Evolutionary conservation across 2,329 filamentous ascomycete genomes (phyloP), one percentile per base, ranked within the genome.

Genomic region (Nemania sp.): DNA sequence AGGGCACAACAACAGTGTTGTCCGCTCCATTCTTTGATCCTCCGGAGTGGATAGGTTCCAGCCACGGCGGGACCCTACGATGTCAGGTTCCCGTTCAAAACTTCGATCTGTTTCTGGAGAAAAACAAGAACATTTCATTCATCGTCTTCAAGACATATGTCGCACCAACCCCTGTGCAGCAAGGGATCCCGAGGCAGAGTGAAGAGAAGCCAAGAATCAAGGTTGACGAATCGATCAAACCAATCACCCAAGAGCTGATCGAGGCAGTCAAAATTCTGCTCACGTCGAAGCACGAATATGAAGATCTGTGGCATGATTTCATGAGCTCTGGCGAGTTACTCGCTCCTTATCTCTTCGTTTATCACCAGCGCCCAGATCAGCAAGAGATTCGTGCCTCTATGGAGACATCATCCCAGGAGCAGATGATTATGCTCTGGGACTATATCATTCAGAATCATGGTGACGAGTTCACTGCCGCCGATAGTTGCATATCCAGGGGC

Each of bases 111-210:
- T 50, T 26, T 19, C 30, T 50, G 17, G 40, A 50, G 15, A 23
- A 36, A 23, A 50, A 50, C n/a, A 50, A 50, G 17, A 15, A 50
- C 4, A n/a, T 50, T 4, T 43, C 47, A 3, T 50, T 50, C n/a
- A 43, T 50, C 19, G 47, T 50, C 37, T 50, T 26, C n/a, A 43
- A 36, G 28, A 50, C 47, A 12, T 36, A 50, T 26, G 26, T 43
- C 6, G 23, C 4, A 14, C 34, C 14, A 49, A 11, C 5, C 2
- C 22, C 34, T 4, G 5, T 2, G n/a, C 34, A 14, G 2, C 37
- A 22, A 23, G 5, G 14, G 8, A 8, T 4, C 23, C 20, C 3
- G 23, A 5, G 8, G 11, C 24, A n/a, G 9, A 5, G 8, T 5
- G 23, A 17, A 4, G 15, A 23, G 19, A 22, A 2, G 2, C 37